Base-by-base conservation (phyloP, 352 stramenopile species). In the Globisporangium paroecandrum region DNA sequence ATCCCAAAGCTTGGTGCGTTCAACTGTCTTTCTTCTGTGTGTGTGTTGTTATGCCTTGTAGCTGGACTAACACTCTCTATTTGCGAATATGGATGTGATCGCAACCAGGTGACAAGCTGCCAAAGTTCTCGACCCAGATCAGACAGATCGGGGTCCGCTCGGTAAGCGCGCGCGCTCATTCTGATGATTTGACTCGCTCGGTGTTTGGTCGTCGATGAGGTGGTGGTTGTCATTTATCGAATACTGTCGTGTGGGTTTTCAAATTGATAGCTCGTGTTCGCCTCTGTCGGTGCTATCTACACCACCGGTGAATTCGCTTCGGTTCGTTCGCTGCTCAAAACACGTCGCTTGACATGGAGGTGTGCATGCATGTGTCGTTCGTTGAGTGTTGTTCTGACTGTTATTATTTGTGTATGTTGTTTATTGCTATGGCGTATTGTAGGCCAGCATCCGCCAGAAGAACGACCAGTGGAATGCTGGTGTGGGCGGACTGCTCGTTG, bases 1-100 rank as follows among this genome's bases (percentile, higher is more conserved):
- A 94, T 96, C 66, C 89, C 89, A 34, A 93, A 92, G 80, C 85
- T 95, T 66, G 89, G 88, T 94, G 65, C 64, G 80, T 75, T 51
- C 8, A 10, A 15, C 9, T 32, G 3, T 15, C 9, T 36, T 29
- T 15, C 9, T 36, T 36, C 20, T 47, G 29, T 29, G 8, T 46
- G 1, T 27, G 25, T 3, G 18, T 2, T 22, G 32, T 9, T 29
- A 47, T 8, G 29, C 38, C 22, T 29, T 34, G 64, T 4, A 64
- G 4, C 22, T 58, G 43, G 8, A 9, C 46, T 47, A 36, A 27
- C 61, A 7, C 18, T 62, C 12, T 43, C 56, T 25, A 20, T 41
- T 27, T 9, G 7, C 18, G 66, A 1, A 13, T 22, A 47, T 53
- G 18, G 10, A 46, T 53, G 29, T 18, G n/a, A 13, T 27, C 54